A percentile compares a stretch with the other conserved stretches of the same genome.
Evolutionary conservation across 805 yeast genomes (phyloP).

Genomic region (Candida pseudoglaebosa): DNA sequence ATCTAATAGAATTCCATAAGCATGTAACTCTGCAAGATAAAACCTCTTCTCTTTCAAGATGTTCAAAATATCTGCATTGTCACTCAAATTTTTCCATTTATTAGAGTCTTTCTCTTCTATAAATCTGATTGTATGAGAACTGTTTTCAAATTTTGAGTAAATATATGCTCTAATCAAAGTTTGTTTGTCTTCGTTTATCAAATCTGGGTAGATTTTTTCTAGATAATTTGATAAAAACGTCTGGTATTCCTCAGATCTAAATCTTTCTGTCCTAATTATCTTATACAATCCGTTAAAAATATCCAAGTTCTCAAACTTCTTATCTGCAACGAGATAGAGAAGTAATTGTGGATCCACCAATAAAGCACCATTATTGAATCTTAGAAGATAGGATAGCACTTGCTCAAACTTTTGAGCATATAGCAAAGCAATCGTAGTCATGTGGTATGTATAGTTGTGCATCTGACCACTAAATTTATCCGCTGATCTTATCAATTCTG

Average conservation of each 20-base stretch:
- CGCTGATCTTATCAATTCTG: not conserved
- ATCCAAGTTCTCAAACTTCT: not conserved
- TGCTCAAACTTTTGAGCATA: conserved; percentile 2
- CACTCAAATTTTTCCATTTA: conserved; percentile 12
- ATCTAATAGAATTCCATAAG: conserved; percentile 7
- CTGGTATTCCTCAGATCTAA: not conserved
- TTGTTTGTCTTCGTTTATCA: not conserved
- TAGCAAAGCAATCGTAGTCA: conserved; percentile 5
- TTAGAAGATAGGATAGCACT: conserved; percentile 1
- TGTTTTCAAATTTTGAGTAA: conserved; percentile 4
- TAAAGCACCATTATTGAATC: not conserved
- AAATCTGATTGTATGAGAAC: conserved; percentile 11
- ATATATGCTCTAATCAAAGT: not conserved
- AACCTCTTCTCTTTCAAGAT: conserved; percentile 3
- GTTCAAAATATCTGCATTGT: conserved; percentile 3
- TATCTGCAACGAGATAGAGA: not conserved
- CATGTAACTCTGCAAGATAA: conserved; percentile 4
- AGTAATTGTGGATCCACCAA: not conserved
- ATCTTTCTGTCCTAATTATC: not conserved
- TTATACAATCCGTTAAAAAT: not conserved
- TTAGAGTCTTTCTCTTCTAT: conserved; percentile 10
- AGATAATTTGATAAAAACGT: not conserved
- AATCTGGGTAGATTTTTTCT: conserved; percentile 2
- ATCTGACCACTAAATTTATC: conserved; percentile 3
- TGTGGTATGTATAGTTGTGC: conserved; percentile 6